A percentile compares a stretch with the other conserved stretches of the same genome.
phyloP scores from a whole-genome alignment of 257 asterid genomes.

The Solanum stenotomum region DNA sequence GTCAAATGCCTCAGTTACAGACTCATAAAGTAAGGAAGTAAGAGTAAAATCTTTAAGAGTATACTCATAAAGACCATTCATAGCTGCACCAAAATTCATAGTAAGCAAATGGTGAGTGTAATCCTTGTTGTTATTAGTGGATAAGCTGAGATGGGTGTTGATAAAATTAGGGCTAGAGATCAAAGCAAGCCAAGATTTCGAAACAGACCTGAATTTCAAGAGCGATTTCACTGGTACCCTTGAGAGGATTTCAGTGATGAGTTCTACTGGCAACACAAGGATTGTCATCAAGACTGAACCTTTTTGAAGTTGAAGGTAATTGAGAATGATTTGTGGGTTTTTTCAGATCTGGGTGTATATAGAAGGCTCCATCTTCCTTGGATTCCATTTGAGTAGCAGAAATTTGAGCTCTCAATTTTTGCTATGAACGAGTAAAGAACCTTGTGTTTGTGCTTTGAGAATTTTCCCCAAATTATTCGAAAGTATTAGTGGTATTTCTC shows the following conservation, averaged over 20 bases:
- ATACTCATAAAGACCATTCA: no score
- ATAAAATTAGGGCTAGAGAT: no score
- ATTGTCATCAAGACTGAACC: background rate
- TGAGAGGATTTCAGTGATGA: no score
- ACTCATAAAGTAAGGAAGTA: background rate
- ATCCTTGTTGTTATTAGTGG: fast-evolving
- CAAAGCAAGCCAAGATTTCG: no score
- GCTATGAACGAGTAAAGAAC: background rate
- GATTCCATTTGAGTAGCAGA: background rate
- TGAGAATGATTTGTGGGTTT: background rate
- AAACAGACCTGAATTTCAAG: no score
- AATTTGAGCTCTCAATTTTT: background rate
- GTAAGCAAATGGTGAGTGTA: fast-evolving
- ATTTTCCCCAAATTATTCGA: background rate
- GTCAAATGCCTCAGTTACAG: background rate
- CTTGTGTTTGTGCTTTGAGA: background rate
- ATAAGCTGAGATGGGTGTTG: no score
- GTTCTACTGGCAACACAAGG: no score
- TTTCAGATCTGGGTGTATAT: background rate
- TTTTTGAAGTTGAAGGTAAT: no score
- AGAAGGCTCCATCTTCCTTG: background rate
- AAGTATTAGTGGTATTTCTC: background rate
- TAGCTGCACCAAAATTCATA: no score
- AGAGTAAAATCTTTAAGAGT: no score
- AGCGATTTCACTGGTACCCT: no score